Conservation (phyloP, 108 stramenopile genomes). For the Conticribra guillardii region DNA sequence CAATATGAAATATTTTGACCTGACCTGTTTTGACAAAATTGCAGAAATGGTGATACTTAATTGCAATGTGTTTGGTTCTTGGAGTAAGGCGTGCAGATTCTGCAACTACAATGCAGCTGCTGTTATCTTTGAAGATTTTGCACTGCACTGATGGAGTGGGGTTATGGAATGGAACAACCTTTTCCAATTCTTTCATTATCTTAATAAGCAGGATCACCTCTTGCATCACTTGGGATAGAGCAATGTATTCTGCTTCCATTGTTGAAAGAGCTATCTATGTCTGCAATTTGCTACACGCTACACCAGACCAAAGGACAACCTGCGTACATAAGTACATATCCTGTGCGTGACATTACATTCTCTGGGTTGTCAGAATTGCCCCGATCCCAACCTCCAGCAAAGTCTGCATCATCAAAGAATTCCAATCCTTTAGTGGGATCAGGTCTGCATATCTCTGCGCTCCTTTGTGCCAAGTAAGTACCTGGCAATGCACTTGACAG, state of each 20-base stretch:
- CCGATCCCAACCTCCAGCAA: conserved; percentile 47
- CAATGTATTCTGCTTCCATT: conserved; percentile 39
- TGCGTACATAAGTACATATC: conserved; percentile 11
- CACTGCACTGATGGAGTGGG: conserved; percentile 10
- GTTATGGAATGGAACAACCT: not conserved
- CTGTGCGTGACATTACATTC: conserved; percentile 7
- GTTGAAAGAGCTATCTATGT: conserved; percentile 40
- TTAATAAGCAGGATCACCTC: conserved; percentile 17
- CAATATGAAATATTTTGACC: no score
- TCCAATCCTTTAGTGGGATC: conserved; percentile 35
- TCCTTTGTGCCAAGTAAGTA: conserved; percentile 51
- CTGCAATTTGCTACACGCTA: conserved; percentile 46
- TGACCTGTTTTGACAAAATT: not conserved
- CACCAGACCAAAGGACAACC: conserved; percentile 7
- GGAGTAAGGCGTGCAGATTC: conserved; percentile 21
- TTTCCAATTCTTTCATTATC: not conserved
- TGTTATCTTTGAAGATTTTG: conserved; percentile 51
- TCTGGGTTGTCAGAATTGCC: conserved; percentile 17
- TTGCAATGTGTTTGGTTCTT: conserved; percentile 48
- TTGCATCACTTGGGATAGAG: conserved; percentile 14
- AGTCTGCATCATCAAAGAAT: conserved; percentile 56
- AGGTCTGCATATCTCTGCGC: conserved; percentile 53
- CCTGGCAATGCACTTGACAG: conserved; percentile 55
- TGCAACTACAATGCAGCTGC: conserved; percentile 11
- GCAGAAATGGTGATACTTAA: conserved; percentile 23